These are phyloP conservation scores for Bipolaris cookei DNA, from an alignment of 2,329 filamentous ascomycete species.

Conservation along the genomic window DNA sequence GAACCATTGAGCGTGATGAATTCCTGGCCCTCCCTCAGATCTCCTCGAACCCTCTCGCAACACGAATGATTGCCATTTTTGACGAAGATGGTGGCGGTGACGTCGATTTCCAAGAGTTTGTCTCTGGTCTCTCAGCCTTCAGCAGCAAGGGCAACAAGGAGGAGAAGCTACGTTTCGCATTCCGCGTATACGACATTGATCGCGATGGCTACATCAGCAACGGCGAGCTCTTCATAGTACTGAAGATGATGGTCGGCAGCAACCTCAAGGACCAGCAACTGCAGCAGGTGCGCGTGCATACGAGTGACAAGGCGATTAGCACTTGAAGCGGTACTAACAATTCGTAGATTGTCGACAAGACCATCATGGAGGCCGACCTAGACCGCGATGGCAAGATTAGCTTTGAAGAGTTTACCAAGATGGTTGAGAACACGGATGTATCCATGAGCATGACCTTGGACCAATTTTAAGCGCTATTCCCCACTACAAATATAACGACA, in stretches of 20 bases:
- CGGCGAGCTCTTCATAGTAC: conserved; percentile 96
- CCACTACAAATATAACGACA: conserved; percentile 23
- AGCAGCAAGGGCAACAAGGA: conserved; percentile 98
- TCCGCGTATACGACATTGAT: conserved; percentile 99
- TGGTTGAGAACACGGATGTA: conserved; percentile 92
- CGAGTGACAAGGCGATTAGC: not conserved
- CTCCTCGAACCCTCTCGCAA: conserved; percentile 95
- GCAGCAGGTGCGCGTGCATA: conserved; percentile 67
- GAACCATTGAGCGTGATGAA: conserved; percentile 97
- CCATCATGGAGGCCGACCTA: conserved; percentile 98
- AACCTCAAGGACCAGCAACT: conserved; percentile 99
- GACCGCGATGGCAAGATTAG: conserved; percentile 98
- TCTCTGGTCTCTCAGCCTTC: conserved; percentile 92
- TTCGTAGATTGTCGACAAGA: conserved; percentile 91
- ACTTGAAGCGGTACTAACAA: conserved; percentile 16
- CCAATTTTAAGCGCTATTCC: conserved; percentile 49
- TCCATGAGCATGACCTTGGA: conserved; percentile 72
- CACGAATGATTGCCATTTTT: conserved; percentile 99
- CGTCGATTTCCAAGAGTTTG: conserved; percentile 98
- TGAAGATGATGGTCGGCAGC: conserved; percentile 99
- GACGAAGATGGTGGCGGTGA: conserved; percentile 98
- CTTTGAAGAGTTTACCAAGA: conserved; percentile 98
- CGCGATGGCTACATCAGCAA: conserved; percentile 98
- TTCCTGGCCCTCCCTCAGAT: conserved; percentile 97
- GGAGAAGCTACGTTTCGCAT: conserved; percentile 96